Conservation (phyloP, 768 basidiomycete species). For the Kwoniella mangroviensis region DNA sequence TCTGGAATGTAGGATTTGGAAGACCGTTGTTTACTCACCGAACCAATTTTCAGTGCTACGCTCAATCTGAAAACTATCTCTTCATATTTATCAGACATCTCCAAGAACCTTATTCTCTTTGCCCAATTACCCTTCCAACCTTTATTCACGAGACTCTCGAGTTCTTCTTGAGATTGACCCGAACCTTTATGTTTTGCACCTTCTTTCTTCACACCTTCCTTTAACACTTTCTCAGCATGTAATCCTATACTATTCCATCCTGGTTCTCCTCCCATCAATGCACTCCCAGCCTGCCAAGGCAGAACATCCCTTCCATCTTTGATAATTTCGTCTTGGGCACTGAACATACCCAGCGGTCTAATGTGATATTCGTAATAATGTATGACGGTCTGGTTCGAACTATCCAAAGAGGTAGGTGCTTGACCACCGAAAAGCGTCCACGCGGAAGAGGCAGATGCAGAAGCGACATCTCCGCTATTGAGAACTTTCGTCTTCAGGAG, state of each 20-base stretch:
- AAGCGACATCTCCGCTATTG: conserved; percentile 15
- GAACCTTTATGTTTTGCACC: conserved; percentile 13
- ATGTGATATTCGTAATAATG: conserved; percentile 39
- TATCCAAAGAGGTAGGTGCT: conserved; percentile 7
- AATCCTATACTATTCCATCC: conserved; percentile 43
- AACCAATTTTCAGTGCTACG: conserved; percentile 40
- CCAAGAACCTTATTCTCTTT: conserved; percentile 28
- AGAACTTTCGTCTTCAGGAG: conserved; percentile 8
- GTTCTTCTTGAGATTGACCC: conserved; percentile 18
- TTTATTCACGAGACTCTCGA: conserved; percentile 8
- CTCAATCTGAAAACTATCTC: conserved; percentile 31
- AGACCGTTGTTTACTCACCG: conserved; percentile 29
- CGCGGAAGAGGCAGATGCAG: conserved; percentile 23
- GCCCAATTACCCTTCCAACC: conserved; percentile 39
- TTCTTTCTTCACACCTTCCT: conserved; percentile 30
- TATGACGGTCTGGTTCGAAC: not conserved
- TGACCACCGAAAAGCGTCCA: conserved; percentile 23
- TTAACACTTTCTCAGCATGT: conserved; percentile 28
- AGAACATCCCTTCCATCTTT: conserved; percentile 34
- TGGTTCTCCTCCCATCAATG: conserved; percentile 37
- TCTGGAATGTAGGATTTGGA: not conserved
- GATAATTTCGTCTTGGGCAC: conserved; percentile 27
- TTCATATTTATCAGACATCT: conserved; percentile 39
- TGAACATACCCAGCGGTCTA: conserved; percentile 46
- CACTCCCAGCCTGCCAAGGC: conserved; percentile 43